Evolutionary conservation across 164 flowering plant genomes (phyloP).

Genomic region (Vitis vinifera): DNA sequence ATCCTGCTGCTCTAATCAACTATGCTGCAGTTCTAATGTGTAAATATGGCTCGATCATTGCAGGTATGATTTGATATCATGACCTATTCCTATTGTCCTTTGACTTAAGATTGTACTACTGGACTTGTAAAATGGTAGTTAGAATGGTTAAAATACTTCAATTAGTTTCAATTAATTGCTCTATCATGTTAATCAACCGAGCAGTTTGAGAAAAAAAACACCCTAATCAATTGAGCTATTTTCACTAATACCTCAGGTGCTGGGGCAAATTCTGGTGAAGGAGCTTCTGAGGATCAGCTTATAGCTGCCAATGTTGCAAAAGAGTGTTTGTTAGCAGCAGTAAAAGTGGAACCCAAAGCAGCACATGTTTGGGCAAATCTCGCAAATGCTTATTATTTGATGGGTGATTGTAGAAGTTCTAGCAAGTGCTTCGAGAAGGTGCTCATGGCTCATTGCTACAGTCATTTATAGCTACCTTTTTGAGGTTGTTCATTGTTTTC

Average conservation of each 20-base stretch:
- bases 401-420: conserved; percentile 75
- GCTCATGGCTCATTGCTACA: conserved; percentile 19
- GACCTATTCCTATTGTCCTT: background rate
- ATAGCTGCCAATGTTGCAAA: conserved; percentile 73
- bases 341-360: conserved; percentile 69
- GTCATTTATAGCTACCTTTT: conserved; percentile 18
- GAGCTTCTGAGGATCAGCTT: conserved; percentile 43
- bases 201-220: background rate
- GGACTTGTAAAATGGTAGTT: background rate
- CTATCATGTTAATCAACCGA: background rate
- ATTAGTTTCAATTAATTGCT: background rate
- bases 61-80: conserved; percentile 51
- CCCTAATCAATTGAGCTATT: background rate
- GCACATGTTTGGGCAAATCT: conserved; percentile 88
- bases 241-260: conserved; percentile 53
- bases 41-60: conserved; percentile 69
- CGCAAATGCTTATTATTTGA: conserved; percentile 69
- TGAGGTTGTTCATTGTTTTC: conserved; percentile 22
- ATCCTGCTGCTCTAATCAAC: conserved; percentile 83
- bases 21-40: conserved; percentile 78
- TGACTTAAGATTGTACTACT: background rate
- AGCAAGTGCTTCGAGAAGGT: conserved; percentile 94
- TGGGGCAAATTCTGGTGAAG: conserved; percentile 68
- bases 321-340: conserved; percentile 73
- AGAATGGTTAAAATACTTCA: too few relatives aligned